These are phyloP conservation scores for Bretziella fagacearum DNA, from an alignment of 2,329 filamentous ascomycete species.

Conservation along the genomic window DNA sequence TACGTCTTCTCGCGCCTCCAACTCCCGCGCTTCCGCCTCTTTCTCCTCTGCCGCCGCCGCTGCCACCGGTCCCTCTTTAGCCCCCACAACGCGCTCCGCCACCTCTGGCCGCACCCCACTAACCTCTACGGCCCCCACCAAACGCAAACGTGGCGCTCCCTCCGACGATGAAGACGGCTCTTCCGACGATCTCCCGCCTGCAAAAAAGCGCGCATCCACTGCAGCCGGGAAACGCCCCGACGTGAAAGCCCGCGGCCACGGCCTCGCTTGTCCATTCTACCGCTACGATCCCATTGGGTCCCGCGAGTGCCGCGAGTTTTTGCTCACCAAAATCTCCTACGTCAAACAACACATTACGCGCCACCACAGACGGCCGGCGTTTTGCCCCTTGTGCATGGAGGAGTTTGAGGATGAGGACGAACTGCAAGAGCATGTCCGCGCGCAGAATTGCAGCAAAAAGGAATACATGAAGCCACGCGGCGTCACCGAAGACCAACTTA, in stretches of 20 bases:
- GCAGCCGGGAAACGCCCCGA: neutral
- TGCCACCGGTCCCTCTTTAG: no score
- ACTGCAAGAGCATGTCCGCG: constrained; percentile 15
- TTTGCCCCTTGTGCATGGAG: constrained; percentile 17
- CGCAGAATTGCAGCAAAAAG: constrained; percentile 12
- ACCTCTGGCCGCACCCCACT: no score
- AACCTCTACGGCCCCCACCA: no score
- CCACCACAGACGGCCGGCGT: constrained; percentile 16
- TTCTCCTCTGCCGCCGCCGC: no score
- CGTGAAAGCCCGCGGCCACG: constrained; percentile 8
- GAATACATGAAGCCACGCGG: constrained; percentile 15
- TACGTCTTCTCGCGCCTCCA: no score
- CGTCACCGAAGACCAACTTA: constrained; percentile 16
- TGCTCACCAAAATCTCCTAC: constrained; percentile 18
- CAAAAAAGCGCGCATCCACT: constrained; percentile 2
- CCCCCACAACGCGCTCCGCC: no score
- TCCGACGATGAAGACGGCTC: constrained; percentile 7
- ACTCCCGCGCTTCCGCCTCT: no score
- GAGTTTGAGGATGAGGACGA: constrained; percentile 15
- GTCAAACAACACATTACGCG: constrained; percentile 19
- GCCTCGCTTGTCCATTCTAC: constrained; percentile 18
- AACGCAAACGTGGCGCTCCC: neutral
- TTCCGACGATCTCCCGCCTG: constrained; percentile 1
- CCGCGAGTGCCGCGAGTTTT: constrained; percentile 16
- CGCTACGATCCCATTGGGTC: constrained; percentile 16